These are phyloP conservation scores for Vitis vinifera DNA, from an alignment of 164 flowering plant genomes.

Conservation along the genomic window DNA sequence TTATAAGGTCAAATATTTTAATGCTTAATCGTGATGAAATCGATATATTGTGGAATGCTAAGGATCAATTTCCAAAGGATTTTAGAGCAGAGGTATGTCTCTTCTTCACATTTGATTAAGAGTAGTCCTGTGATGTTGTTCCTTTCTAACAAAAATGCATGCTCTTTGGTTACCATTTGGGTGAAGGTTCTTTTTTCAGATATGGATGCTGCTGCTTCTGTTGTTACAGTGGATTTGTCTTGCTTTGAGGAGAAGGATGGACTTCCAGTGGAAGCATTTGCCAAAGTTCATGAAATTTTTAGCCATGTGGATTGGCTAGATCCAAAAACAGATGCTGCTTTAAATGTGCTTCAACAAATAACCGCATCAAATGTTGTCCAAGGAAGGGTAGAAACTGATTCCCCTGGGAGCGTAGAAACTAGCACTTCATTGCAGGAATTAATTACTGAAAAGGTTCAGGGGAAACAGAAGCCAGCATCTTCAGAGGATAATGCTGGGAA, in stretches of 20 bases:
- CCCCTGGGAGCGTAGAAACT: constrained; percentile 2
- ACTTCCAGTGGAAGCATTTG: constrained; percentile 68
- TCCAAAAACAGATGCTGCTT: constrained; percentile 42
- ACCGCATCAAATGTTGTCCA: constrained; percentile 22
- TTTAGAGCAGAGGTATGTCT: constrained; percentile 87
- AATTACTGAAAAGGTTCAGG: constrained; percentile 17
- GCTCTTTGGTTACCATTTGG: constrained; percentile 13
- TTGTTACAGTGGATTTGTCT: constrained; percentile 23
- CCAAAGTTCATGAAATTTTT: constrained; percentile 62
- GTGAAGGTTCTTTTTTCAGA: constrained; percentile 86
- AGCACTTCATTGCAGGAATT: background rate
- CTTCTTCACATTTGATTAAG: background rate
- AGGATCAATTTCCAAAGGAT: constrained; percentile 76
- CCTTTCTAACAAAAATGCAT: constrained; percentile 4
- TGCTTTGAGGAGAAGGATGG: constrained; percentile 57
- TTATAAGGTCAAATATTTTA: constrained; percentile 87
- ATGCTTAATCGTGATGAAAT: constrained; percentile 87
- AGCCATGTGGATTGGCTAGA: constrained; percentile 56
- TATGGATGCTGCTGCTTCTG: constrained; percentile 65
- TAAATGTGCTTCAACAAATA: constrained; percentile 46
- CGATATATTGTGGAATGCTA: constrained; percentile 78
- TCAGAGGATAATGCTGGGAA: constrained; percentile 8
- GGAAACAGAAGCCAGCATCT: constrained; percentile 7
- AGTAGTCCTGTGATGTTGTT: background rate
- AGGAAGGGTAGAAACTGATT: constrained; percentile 19